Conservation (phyloP, 257 asterid genomes). For the Rauvolfia tetraphylla region DNA sequence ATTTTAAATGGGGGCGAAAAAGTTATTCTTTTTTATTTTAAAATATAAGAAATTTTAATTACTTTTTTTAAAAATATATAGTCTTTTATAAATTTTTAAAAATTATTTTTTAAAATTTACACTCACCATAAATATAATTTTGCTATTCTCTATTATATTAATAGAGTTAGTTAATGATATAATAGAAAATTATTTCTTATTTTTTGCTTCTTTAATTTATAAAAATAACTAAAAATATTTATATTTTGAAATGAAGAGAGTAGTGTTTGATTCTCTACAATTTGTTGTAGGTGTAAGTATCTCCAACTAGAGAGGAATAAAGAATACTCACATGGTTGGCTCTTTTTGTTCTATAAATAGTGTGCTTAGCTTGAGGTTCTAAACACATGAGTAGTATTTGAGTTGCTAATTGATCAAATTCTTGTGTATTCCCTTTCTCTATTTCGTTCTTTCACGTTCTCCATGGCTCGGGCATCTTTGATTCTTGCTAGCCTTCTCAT, state of each 20-base stretch:
- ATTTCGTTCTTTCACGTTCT: background rate
- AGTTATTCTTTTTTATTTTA: too few relatives aligned
- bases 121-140: too few relatives aligned
- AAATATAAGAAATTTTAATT: too few relatives aligned
- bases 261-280: background rate
- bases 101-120: too few relatives aligned
- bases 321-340: slow-evolving; percentile 12
- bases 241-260: too few relatives aligned
- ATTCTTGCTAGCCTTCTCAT: slow-evolving; percentile 37
- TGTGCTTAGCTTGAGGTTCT: slow-evolving; percentile 6
- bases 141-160: too few relatives aligned
- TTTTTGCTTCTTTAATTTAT: too few relatives aligned
- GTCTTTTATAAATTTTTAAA: too few relatives aligned
- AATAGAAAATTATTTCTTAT: too few relatives aligned
- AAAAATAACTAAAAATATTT: too few relatives aligned
- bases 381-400: slow-evolving; percentile 16
- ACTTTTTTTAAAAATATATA: too few relatives aligned
- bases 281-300: background rate
- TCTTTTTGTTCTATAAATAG: slow-evolving; percentile 40
- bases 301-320: slow-evolving; percentile 38
- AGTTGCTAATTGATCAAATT: background rate
- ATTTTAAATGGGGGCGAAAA: background rate
- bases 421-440: background rate
- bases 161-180: too few relatives aligned
- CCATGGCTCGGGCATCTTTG: slow-evolving; percentile 37